phyloP scores from a whole-genome alignment of 129 eudicot genomes.

The Pittosporum tobira region DNA sequence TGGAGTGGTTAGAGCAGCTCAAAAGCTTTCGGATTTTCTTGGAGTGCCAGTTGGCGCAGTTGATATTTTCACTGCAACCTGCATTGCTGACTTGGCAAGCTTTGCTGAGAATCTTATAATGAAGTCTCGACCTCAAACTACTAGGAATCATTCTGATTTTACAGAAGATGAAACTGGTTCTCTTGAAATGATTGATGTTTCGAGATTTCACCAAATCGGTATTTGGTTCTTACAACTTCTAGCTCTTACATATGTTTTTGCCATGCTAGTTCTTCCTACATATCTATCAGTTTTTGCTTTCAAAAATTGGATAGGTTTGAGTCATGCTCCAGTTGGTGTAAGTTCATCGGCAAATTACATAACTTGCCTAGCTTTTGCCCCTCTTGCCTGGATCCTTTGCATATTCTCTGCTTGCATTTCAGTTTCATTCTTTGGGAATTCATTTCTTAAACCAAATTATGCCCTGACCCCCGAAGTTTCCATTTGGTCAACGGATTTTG shows the following conservation, averaged over 20 bases:
- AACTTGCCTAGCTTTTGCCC: conserved; percentile 27
- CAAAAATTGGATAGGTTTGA: no score
- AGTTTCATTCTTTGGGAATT: conserved; percentile 38
- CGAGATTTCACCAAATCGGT: conserved; percentile 18
- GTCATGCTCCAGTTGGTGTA: no score
- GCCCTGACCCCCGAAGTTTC: conserved; percentile 35
- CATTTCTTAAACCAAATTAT: conserved; percentile 55
- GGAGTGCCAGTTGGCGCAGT: conserved; percentile 41
- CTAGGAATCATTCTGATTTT: neutral
- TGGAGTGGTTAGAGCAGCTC: conserved; percentile 49
- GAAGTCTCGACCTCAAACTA: conserved; percentile 17
- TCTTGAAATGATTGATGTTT: conserved; percentile 8
- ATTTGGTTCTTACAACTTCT: conserved; percentile 30
- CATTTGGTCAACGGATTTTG: conserved; percentile 41
- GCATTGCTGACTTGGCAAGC: conserved; percentile 43
- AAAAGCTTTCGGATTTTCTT: conserved; percentile 35
- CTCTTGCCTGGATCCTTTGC: conserved; percentile 35
- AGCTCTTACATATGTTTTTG: conserved; percentile 19
- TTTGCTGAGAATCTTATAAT: conserved; percentile 28
- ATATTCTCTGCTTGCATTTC: conserved; percentile 23
- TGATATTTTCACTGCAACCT: conserved; percentile 46
- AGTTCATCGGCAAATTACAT: no score
- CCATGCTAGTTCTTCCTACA: conserved; percentile 26
- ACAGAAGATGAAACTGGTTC: conserved; percentile 4
- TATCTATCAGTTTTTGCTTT: conserved; percentile 29